Evolutionary conservation across 169 alveolate genomes (phyloP).

Genomic region (Amoebophrya sp.): DNA sequence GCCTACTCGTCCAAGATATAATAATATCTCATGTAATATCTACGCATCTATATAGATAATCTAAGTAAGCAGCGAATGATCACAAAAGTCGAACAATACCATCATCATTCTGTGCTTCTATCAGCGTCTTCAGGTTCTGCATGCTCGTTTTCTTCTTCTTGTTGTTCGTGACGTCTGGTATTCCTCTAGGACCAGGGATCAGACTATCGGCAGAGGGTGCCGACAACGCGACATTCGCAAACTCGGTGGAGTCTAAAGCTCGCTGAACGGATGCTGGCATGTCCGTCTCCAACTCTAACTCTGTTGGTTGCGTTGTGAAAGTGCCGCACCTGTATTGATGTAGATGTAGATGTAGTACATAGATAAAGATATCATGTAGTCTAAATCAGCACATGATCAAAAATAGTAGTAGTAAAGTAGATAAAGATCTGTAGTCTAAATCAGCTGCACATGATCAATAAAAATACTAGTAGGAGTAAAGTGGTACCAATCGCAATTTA

Average conservation of each 20-base stretch:
- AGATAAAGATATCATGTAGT: too few relatives aligned
- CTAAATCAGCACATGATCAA: too few relatives aligned
- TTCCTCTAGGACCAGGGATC: background rate
- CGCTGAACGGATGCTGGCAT: conserved; percentile 23
- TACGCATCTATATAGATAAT: too few relatives aligned
- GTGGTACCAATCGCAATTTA: background rate
- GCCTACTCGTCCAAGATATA: too few relatives aligned
- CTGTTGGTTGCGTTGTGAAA: background rate
- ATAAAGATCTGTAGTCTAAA: background rate
- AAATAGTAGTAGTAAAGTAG: background rate
- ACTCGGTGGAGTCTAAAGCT: background rate
- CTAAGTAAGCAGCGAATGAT: too few relatives aligned
- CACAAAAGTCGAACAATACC: too few relatives aligned
- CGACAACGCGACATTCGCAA: background rate
- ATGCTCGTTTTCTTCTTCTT: background rate
- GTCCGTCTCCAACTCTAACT: background rate
- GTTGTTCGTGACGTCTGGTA: background rate
- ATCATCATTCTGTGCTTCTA: background rate
- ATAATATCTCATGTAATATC: too few relatives aligned
- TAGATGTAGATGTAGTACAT: background rate
- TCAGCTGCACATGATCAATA: background rate
- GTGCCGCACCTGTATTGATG: conserved; percentile 23
- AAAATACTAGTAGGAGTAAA: background rate
- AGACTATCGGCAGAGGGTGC: background rate
- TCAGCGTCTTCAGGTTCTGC: background rate